A percentile compares a stretch with the other conserved stretches of the same genome.
Conservation (phyloP, 2,329 filamentous ascomycete species). For the Exophiala xenobiotica region DNA sequence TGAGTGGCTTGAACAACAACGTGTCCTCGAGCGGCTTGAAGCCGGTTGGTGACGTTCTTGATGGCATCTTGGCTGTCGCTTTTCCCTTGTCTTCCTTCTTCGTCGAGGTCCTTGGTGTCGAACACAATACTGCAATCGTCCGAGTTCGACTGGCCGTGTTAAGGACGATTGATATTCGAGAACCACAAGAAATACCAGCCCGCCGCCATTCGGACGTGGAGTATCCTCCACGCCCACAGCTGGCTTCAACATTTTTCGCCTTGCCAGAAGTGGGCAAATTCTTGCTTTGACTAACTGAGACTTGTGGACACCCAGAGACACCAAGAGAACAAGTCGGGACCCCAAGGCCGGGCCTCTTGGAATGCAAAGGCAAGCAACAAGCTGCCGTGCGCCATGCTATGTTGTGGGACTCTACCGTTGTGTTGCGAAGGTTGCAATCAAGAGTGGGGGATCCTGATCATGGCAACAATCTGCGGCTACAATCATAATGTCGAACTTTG, state of each 20-base stretch:
- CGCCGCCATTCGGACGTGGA: background rate
- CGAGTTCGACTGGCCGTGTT: background rate
- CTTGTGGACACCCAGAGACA: background rate
- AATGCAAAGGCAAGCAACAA: too few relatives aligned
- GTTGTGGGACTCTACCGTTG: background rate
- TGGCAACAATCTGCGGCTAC: background rate
- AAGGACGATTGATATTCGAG: background rate
- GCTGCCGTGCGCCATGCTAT: background rate
- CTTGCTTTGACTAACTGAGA: background rate
- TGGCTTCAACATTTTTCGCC: background rate
- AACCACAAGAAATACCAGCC: background rate
- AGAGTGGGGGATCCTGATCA: conserved; percentile 1
- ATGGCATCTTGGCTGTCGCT: conserved; percentile 12
- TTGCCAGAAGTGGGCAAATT: conserved; percentile 4
- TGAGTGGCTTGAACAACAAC: conserved; percentile 44
- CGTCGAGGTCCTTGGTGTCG: background rate
- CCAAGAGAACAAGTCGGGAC: background rate
- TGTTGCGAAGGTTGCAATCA: background rate
- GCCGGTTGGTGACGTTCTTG: conserved; percentile 17
- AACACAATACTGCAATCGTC: background rate
- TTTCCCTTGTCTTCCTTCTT: too few relatives aligned
- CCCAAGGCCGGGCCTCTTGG: too few relatives aligned
- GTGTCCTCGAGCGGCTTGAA: conserved; percentile 19
- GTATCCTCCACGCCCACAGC: conserved; percentile 2
- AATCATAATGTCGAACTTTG: background rate